Percentiles rank a stretch among this genome's conserved stretches.
phyloP scores from a whole-genome alignment of 2,329 filamentous ascomycete species.

The Aspergillus terreus region DNA sequence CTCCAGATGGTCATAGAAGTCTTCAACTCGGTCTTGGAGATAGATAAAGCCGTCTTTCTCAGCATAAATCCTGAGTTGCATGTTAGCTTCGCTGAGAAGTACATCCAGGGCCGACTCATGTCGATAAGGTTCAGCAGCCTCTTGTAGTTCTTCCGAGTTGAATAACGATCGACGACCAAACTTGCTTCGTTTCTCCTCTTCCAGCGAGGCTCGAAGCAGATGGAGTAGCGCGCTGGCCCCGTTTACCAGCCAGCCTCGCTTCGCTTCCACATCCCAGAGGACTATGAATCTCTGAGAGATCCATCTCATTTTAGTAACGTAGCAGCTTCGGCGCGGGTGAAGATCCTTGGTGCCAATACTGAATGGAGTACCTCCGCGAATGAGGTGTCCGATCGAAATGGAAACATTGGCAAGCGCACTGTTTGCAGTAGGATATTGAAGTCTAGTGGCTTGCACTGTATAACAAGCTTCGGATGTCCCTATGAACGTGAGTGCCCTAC shows the following conservation, averaged over 20 bases:
- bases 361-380: constrained; percentile 16
- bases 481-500: background rate
- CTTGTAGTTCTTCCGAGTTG: background rate
- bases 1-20: no score
- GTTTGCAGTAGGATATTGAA: no score
- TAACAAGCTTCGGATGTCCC: no score
- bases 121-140: background rate
- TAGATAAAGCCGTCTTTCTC: no score
- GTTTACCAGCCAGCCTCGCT: constrained; percentile 34
- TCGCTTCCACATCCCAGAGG: constrained; percentile 20
- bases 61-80: no score
- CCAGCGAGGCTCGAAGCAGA: constrained; percentile 20
- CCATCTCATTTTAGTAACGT: constrained; percentile 25
- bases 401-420: no score
- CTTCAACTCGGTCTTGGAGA: no score
- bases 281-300: constrained; percentile 24
- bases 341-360: constrained; percentile 22
- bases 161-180: background rate
- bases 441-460: no score
- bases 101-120: background rate
- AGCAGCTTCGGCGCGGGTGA: background rate
- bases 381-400: no score
- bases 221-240: constrained; percentile 37
- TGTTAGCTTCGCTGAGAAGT: no score
- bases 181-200: background rate